Base-by-base conservation (phyloP, 2,329 filamentous ascomycete genomes). In the Teratosphaeria gauchensis region DNA sequence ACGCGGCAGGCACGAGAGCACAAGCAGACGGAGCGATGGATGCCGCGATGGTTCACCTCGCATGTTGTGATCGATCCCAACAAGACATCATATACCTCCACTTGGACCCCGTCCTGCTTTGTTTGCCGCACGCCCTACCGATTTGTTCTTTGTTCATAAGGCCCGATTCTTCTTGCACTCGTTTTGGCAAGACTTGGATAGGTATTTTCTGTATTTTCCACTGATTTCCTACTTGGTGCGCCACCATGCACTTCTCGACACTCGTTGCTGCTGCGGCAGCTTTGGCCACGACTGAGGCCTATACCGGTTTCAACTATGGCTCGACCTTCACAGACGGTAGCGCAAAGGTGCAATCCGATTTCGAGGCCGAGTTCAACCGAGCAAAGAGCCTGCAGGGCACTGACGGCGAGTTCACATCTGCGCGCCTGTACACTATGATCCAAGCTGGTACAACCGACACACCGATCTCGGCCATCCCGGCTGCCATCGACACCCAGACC, bases 401-500 rank as follows among this genome's bases (percentile, higher is more conserved):
- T 57, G 30, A 55, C 24, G 59, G 62, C 48, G 51, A 57, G 12
- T 90, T 88, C 77, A 87, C 77, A 66, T 85, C 82, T 61, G 87
- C 85, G 51, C 84, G 88, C 61, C 78, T 90, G n/a, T 91, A 87
- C 75, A 90, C 87, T 65, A 89, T 84, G 81, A 79, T 88, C 54
- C 87, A 90, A 80, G 82, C 74, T 28, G 85, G 83, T 63, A 86
- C 86, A 6, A 74, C 81, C 63, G 85, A 81, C 74, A 79, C 80
- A 35, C 81, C 84, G 65, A 90, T 88, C 69, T 78, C 81, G 11
- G 62, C 62, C 55, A 90, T 96, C 62, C 87, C 87, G 51, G 91
- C 91, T 51, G 91, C 90, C 67, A 90, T 95, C 74, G 82, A 81
- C 65, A 89, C 89, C 68, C 82, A 90, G 66, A 95, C 89, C 1